Conservation (phyloP, 768 basidiomycete species). For the Lentinula raphanica region DNA sequence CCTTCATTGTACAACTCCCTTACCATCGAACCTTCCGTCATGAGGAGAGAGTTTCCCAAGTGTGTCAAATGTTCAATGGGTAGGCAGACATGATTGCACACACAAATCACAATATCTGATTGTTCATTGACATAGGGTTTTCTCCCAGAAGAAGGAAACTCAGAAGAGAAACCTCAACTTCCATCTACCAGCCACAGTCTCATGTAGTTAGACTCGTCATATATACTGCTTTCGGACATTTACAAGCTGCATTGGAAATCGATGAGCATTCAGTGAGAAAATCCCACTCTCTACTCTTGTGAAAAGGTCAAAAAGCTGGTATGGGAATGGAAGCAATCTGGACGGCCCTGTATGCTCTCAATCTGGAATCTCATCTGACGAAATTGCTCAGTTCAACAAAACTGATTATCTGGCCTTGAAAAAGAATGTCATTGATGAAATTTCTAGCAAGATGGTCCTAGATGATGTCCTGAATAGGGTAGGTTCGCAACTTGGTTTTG, state of each 20-base stretch:
- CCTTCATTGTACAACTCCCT: constrained; percentile 89
- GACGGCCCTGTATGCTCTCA: constrained; percentile 34
- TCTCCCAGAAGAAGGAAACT: constrained; percentile 85
- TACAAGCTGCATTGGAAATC: constrained; percentile 86
- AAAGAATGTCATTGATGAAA: constrained; percentile 86
- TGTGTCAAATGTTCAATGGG: constrained; percentile 94
- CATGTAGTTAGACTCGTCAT: constrained; percentile 89
- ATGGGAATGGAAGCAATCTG: constrained; percentile 49
- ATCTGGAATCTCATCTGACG: background rate
- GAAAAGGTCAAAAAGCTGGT: constrained; percentile 78
- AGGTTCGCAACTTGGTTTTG: constrained; percentile 20
- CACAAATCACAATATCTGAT: too few species aligned
- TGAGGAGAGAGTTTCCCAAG: constrained; percentile 87
- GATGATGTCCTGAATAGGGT: constrained; percentile 84
- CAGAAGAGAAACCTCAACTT: constrained; percentile 88
- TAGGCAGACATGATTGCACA: constrained; percentile 27
- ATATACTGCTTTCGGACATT: constrained; percentile 86
- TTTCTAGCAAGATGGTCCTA: constrained; percentile 81
- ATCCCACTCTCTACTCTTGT: constrained; percentile 78
- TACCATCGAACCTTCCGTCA: constrained; percentile 80
- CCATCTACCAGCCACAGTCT: constrained; percentile 84
- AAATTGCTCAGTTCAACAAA: constrained; percentile 45
- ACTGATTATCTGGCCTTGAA: constrained; percentile 64
- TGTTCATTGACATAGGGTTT: too few species aligned
- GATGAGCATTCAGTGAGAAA: constrained; percentile 73